Evolutionary conservation across 495 filamentous ascomycete genomes (phyloP).

Genomic region (Neurospora pannonica): DNA sequence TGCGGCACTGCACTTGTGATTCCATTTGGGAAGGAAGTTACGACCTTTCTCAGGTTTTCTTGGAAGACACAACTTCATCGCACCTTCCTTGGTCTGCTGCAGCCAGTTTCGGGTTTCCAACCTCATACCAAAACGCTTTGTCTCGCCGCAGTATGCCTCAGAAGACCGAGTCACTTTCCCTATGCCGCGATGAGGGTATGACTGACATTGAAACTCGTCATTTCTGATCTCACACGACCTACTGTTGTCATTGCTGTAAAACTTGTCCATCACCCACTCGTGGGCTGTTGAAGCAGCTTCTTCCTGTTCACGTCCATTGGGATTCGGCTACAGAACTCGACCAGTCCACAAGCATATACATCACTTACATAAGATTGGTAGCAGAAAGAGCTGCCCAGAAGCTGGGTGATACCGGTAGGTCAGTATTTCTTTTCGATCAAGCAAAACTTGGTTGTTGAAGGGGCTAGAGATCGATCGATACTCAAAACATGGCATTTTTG

Average conservation of each 20-base stretch:
- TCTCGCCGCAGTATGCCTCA: background rate
- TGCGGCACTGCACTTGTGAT: background rate
- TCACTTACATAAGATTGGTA: background rate
- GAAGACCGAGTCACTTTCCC: background rate
- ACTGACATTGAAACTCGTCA: background rate
- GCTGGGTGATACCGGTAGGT: background rate
- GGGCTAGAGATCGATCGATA: no score
- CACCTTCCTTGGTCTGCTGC: background rate
- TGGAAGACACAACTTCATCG: background rate
- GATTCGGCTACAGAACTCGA: background rate
- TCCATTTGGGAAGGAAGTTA: background rate
- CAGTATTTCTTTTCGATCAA: background rate
- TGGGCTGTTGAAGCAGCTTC: background rate
- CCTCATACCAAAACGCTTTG: background rate
- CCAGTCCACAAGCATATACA: background rate
- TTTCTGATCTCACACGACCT: background rate
- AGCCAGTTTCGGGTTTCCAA: background rate
- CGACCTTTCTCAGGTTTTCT: background rate
- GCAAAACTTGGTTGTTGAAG: background rate
- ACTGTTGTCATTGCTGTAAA: no score
- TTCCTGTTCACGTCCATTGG: background rate
- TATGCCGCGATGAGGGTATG: background rate
- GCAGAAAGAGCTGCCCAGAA: background rate
- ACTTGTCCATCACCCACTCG: background rate
- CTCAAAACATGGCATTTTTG: no score